Conservation (phyloP, 176 grass and related monocot genomes). For the Puccinellia tenuiflora region DNA sequence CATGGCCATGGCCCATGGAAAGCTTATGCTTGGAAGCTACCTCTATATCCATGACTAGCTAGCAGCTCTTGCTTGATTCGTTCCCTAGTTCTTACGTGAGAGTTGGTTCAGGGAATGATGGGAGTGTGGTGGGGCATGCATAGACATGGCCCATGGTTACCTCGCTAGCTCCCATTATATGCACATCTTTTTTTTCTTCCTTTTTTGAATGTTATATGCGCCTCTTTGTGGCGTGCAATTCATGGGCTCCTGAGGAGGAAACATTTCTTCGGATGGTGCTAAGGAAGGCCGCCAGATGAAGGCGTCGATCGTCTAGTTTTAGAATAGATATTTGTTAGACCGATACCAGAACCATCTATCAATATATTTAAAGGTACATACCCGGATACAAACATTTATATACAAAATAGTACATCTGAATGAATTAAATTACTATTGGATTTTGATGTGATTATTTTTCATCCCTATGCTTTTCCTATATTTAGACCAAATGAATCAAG, state of each 20-base stretch:
- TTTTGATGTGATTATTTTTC: too few relatives aligned
- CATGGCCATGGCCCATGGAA: not conserved
- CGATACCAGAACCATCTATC: not conserved
- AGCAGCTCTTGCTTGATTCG: not conserved
- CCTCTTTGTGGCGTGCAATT: too few relatives aligned
- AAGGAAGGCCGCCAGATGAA: not conserved
- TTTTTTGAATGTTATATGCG: too few relatives aligned
- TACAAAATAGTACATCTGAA: not conserved
- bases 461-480: too few relatives aligned
- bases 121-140: too few relatives aligned
- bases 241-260: not conserved
- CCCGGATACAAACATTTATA: not conserved
- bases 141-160: too few relatives aligned
- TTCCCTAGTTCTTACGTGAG: not conserved
- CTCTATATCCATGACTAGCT: not conserved
- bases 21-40: conserved; percentile 23
- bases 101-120: not conserved
- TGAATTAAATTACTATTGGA: too few relatives aligned
- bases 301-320: not conserved
- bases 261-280: not conserved
- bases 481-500: too few relatives aligned
- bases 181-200: too few relatives aligned
- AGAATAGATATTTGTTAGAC: not conserved
- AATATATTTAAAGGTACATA: not conserved
- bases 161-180: not conserved